A percentile compares a stretch with the other conserved stretches of the same genome.
Evolutionary conservation across 352 stramenopile species (phyloP).

Genomic region (Phytophthora pluvialis): DNA sequence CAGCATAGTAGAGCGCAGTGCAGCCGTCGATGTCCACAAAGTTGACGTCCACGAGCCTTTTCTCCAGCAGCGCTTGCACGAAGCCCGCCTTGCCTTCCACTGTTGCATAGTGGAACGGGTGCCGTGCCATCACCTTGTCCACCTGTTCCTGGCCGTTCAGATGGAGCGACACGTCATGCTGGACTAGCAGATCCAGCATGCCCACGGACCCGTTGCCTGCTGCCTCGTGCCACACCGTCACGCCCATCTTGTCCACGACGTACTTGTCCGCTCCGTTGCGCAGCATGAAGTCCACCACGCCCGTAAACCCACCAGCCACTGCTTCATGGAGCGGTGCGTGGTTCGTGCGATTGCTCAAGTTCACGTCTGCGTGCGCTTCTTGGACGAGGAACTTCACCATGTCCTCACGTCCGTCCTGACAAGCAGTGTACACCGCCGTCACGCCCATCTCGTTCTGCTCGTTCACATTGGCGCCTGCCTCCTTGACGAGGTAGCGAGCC

Average conservation of each 20-base stretch:
- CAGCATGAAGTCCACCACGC: conserved; percentile 58
- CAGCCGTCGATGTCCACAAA: conserved; percentile 67
- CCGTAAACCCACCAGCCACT: conserved; percentile 58
- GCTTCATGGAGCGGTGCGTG: conserved; percentile 75
- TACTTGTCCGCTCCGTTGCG: conserved; percentile 66
- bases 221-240: conserved; percentile 83
- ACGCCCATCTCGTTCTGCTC: conserved; percentile 85
- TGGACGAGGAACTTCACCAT: conserved; percentile 58
- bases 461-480: conserved; percentile 63
- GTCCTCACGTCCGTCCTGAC: conserved; percentile 53
- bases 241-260: conserved; percentile 78
- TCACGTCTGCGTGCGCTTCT: conserved; percentile 56
- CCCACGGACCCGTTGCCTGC: conserved; percentile 63
- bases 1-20: conserved; percentile 78
- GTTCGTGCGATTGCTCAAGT: conserved; percentile 65
- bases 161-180: conserved; percentile 56
- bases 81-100: conserved; percentile 74
- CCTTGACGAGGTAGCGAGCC: conserved; percentile 46
- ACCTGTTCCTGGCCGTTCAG: conserved; percentile 49
- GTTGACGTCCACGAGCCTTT: conserved; percentile 70
- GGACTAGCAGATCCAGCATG: conserved; percentile 66
- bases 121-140: conserved; percentile 81
- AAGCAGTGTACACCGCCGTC: conserved; percentile 73
- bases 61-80: conserved; percentile 55
- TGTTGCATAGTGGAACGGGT: conserved; percentile 83